A percentile compares a stretch with the other conserved stretches of the same genome.
phyloP scores from a whole-genome alignment of 805 yeast species.

The Ogataea haglerorum region DNA sequence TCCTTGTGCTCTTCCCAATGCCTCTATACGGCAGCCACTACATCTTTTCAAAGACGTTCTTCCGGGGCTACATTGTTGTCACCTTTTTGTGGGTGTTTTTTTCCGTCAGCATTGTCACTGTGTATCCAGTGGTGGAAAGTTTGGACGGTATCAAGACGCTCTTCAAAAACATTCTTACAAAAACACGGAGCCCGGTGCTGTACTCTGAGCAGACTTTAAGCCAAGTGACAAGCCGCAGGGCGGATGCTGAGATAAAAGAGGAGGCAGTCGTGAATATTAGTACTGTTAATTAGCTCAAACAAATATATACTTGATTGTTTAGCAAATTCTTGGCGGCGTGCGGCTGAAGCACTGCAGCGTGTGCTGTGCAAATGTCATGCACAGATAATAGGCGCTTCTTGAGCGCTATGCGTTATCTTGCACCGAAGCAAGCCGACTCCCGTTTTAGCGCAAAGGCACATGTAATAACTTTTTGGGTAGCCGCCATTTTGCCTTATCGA shows the following conservation, averaged over 20 bases:
- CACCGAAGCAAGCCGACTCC: too few relatives aligned
- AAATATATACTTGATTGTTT: not conserved
- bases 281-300: not conserved
- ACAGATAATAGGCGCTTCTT: too few relatives aligned
- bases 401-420: too few relatives aligned
- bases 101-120: constrained; percentile 37
- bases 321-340: too few relatives aligned
- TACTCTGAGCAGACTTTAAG: constrained; percentile 7
- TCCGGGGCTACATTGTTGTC: constrained; percentile 38
- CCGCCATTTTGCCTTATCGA: too few relatives aligned
- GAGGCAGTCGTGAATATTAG: constrained; percentile 2
- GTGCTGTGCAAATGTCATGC: too few relatives aligned
- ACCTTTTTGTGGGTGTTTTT: constrained; percentile 39
- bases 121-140: constrained; percentile 49
- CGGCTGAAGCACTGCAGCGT: too few relatives aligned
- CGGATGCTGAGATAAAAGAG: not conserved
- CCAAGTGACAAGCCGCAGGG: constrained; percentile 4
- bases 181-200: not conserved
- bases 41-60: constrained; percentile 36
- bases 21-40: constrained; percentile 40
- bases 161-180: constrained; percentile 4
- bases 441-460: too few relatives aligned
- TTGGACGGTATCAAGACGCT: constrained; percentile 9
- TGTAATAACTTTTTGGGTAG: too few relatives aligned
- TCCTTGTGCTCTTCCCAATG: constrained; percentile 34